Conservation (phyloP, 2,329 filamentous ascomycete species). For the Gyromitra esculenta region DNA sequence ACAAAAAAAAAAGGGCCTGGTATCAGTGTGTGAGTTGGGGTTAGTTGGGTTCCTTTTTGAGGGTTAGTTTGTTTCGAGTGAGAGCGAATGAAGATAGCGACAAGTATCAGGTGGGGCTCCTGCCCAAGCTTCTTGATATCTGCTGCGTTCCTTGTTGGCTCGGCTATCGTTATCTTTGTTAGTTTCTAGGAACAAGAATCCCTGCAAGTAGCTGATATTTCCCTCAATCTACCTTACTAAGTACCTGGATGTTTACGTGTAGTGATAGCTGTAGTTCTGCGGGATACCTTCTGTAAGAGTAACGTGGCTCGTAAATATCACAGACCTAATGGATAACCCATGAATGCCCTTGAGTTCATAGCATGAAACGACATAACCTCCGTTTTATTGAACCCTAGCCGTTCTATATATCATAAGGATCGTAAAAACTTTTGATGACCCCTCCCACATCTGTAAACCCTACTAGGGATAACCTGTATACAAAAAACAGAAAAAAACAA, state of each 20-base stretch:
- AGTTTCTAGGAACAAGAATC: too few relatives aligned
- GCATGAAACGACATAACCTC: neutral
- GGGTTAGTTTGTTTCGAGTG: neutral
- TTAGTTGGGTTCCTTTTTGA: neutral
- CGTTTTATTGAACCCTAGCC: conserved; percentile 10
- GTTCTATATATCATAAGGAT: conserved; percentile 30
- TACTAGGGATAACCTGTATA: conserved; percentile 7
- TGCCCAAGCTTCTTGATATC: too few relatives aligned
- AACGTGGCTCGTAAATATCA: neutral
- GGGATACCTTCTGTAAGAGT: neutral
- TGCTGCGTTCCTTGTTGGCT: too few relatives aligned
- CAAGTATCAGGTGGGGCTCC: too few relatives aligned
- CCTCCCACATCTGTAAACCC: neutral
- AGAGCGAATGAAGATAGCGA: neutral
- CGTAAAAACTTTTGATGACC: conserved; percentile 26
- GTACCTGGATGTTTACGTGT: too few relatives aligned
- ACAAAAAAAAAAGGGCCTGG: too few relatives aligned
- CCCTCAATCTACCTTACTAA: too few relatives aligned
- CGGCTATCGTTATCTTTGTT: too few relatives aligned
- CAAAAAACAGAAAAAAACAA: conserved; percentile 21
- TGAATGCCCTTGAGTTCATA: neutral
- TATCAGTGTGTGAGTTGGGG: neutral
- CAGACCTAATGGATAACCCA: neutral
- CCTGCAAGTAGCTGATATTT: too few relatives aligned
- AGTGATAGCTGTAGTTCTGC: neutral